Percentiles rank a stretch among this genome's conserved stretches.
Conservation (phyloP, 78 protist genomes). For the Dictyostelium brefeldianum region DNA sequence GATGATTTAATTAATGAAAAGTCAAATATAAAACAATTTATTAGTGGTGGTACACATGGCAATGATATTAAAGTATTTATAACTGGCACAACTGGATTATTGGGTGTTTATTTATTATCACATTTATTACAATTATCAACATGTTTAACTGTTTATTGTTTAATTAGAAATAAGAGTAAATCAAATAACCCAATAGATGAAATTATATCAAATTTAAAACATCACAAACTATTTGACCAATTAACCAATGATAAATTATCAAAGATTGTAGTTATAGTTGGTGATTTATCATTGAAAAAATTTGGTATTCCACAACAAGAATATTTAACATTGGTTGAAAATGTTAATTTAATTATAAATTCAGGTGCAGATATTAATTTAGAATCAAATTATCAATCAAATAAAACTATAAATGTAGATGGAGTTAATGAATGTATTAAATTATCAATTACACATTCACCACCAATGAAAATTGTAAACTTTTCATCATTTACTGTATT, state of each 20-base stretch:
- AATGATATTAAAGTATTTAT: background rate
- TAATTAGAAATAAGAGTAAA: constrained; percentile 21
- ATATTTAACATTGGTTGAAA: background rate
- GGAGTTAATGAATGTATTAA: background rate
- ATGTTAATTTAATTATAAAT: constrained; percentile 36
- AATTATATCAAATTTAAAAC: background rate
- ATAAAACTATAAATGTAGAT: background rate
- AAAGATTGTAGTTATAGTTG: background rate
- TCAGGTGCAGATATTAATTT: constrained; percentile 44
- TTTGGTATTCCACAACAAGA: background rate
- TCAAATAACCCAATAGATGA: background rate
- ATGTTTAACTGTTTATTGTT: constrained; percentile 23
- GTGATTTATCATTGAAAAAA: background rate
- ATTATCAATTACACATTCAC: background rate
- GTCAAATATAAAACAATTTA: no score
- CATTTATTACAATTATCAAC: background rate
- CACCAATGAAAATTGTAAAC: background rate
- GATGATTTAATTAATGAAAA: background rate
- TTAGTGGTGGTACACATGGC: background rate
- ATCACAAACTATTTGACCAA: background rate
- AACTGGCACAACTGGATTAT: constrained; percentile 58
- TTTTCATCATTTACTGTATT: constrained; percentile 44
- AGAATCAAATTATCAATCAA: constrained; percentile 7
- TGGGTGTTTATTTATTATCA: constrained; percentile 23
- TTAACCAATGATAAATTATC: background rate